Evolutionary conservation across 768 basidiomycete genomes (phyloP), one percentile per base, ranked within the genome.

Genomic region (Dioszegia crocea): DNA sequence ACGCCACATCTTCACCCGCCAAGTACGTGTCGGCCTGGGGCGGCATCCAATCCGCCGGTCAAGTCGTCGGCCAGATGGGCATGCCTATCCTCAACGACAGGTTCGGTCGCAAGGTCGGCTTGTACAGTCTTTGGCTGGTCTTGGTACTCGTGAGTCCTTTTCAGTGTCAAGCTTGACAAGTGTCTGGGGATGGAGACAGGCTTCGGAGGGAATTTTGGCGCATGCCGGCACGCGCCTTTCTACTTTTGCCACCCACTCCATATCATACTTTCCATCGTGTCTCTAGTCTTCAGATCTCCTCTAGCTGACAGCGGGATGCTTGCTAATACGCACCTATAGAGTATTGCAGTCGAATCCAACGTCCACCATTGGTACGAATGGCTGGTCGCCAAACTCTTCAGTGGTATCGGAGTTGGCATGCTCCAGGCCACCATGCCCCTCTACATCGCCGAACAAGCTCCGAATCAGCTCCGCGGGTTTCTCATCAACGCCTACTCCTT

Each of bases 391-490:
- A 38, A 38, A 17, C 9, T 38, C 10, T 38, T 38, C 9, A 9
- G 10, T 9, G 36, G 36, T 38, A 17, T 17, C 36, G 36, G 36
- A 38, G 36, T 38, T 9, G 36, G 36, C 36, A 17, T 17, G 36
- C 9, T 38, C 10, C 36, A 38, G 17, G 36, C 36, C n/a, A 50
- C 51, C 23, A 50, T 68, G 0, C 61, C 67, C 2, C 51, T 58
- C 6, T 61, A 61, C 41, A 54, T 68, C 44, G 30, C 39, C 43
- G 67, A 68, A 39, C 26, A 61, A 9, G 50, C 67, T 16, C 59
- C 64, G 23, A 40, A 54, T 24, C 61, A 65, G 39, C 19, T 61
- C 12, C 58, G 65, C 19, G 61, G 62, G 1, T 51, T 63, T 54
- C 19, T 48, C 23, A 41, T 55, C 14, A 27, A 44, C 0, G 48